Evolutionary conservation across 148 eudicot genomes (phyloP), one percentile per base, ranked within the genome.

Genomic region (Simmondsia chinensis): DNA sequence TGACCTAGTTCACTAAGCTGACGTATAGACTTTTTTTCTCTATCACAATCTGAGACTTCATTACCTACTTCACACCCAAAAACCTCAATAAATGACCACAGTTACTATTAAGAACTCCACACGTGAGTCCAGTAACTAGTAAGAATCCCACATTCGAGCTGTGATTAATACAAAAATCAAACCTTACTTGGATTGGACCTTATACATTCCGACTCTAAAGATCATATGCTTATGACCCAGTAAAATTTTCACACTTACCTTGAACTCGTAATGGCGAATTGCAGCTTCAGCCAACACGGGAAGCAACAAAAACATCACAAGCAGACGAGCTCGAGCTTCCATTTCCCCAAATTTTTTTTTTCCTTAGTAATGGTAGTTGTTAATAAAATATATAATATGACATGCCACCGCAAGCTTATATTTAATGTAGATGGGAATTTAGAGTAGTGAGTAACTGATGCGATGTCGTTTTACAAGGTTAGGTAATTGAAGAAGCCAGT

Each of bases 221-320:
- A 9, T 28, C 31, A 28, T 28, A 28, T 28, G 31, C 9, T 28
- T 28, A 9, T 5, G 31, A 28, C 9, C 31, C 5, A 5, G 5
- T 28, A 7, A 6, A 4, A 8, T 30, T 6, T 3, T n/a, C n/a
- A n/a, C 1, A 63, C 77, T 51, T 70, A 83, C 94, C 69, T 56
- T 71, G 70, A 83, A 83, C 46, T 63, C 59, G 64, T 79, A 79
- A 48, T 73, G 81, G 11, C 83, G 77, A 54, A 73, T 74, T 15
- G 20, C 26, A 7, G 80, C 57, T 48, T 73, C 74, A 12, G 59
- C 67, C 42, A 65, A 42, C 38, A 46, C 56, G 5, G 74, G 70
- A 43, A 69, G 55, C 26, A 63, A 17, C 2, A 73, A 38, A 24
- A 72, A 52, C 12, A 60, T 53, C 42, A 66, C 50, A 13, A 61